These are phyloP conservation scores for Volvox carteri DNA, from an alignment of 163 green algal species.

Conservation along the genomic window DNA sequence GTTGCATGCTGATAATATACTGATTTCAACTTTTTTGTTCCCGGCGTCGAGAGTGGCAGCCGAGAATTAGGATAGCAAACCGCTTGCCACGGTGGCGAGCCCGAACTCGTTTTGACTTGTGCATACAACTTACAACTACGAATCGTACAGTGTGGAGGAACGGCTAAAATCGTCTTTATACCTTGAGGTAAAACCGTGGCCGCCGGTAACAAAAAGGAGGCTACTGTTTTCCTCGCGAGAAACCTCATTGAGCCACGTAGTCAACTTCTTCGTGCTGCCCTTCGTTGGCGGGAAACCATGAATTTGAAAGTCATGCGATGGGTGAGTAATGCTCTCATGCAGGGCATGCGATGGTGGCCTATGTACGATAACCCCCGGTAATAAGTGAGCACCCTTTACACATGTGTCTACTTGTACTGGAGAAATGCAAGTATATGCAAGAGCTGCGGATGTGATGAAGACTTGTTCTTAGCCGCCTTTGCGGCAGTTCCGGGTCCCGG, in stretches of 20 bases:
- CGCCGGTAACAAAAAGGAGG: background rate
- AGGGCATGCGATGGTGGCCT: too few species aligned
- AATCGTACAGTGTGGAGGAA: too few species aligned
- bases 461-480: too few species aligned
- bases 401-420: too few species aligned
- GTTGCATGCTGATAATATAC: background rate
- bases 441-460: too few species aligned
- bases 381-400: too few species aligned
- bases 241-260: background rate
- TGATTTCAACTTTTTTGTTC: background rate
- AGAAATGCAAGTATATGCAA: too few species aligned
- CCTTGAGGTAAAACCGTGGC: background rate
- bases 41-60: background rate
- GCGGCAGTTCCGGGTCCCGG: too few species aligned
- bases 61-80: background rate
- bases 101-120: background rate
- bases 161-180: background rate
- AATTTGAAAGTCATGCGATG: slow-evolving; percentile 20
- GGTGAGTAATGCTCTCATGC: background rate
- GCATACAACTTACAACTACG: background rate
- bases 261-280: background rate
- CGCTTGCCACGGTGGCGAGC: background rate
- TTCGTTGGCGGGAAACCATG: slow-evolving; percentile 6
- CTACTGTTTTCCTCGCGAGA: background rate
- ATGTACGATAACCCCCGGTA: too few species aligned